Evolutionary conservation across 306 rosid genomes (phyloP).

Genomic region (Casuarina equisetifolia): DNA sequence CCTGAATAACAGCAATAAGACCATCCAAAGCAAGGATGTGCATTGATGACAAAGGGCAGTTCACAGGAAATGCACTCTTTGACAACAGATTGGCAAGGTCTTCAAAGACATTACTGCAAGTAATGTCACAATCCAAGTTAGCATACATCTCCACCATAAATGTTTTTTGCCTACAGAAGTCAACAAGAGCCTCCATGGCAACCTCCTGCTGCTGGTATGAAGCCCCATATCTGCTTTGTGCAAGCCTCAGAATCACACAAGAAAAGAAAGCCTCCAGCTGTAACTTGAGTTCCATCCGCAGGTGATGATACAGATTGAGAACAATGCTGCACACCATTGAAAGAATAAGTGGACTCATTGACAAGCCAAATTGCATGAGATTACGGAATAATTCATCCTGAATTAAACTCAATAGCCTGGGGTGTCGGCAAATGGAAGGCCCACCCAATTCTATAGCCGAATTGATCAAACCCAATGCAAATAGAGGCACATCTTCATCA

Average conservation of each 20-base stretch:
- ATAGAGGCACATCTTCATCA: conserved; percentile 96
- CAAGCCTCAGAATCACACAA: conserved; percentile 84
- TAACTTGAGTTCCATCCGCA: conserved; percentile 73
- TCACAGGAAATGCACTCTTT: conserved; percentile 90
- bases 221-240: conserved; percentile 83
- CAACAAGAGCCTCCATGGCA: conserved; percentile 93
- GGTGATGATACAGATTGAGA: conserved; percentile 77
- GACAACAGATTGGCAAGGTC: conserved; percentile 84
- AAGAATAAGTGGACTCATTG: conserved; percentile 79
- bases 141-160: conserved; percentile 94
- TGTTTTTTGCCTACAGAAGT: conserved; percentile 86
- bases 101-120: conserved; percentile 96
- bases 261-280: conserved; percentile 92
- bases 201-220: conserved; percentile 94
- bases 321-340: conserved; percentile 82
- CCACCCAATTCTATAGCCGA: conserved; percentile 94
- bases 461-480: conserved; percentile 87
- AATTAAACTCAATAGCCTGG: conserved; percentile 67
- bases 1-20: conserved; percentile 92
- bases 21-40: conserved; percentile 94
- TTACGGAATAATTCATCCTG: conserved; percentile 86
- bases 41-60: conserved; percentile 84
- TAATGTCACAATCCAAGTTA: conserved; percentile 89
- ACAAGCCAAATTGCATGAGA: conserved; percentile 88
- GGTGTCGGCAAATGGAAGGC: conserved; percentile 76